Base-by-base conservation (phyloP, 2,329 filamentous ascomycete species). In the Fusarium guadeloupense region DNA sequence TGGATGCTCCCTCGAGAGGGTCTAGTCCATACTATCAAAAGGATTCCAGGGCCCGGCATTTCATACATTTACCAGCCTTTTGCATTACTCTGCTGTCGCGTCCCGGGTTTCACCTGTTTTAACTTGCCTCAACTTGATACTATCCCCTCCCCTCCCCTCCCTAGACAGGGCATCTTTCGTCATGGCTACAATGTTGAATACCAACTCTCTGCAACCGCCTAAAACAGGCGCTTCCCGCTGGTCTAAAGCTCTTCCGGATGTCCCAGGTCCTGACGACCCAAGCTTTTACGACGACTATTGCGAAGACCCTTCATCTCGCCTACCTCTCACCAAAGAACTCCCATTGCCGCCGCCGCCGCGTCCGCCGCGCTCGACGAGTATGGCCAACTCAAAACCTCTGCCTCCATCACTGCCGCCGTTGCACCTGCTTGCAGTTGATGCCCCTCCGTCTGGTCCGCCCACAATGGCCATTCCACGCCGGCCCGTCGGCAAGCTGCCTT, bases 231-330 rank as follows among this genome's bases (percentile, higher is more conserved):
- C 77, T 49, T 85, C 83, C 66, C 82, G 83, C 71, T 84, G 83
- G 74, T 85, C 83, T 69, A 86, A 86, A 74, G 83, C 82, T 28
- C 75, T 86, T 62, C 84, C 83, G 28, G 75, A 78, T 50, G 80
- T 81, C 68, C 82, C 83, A 47, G 63, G 62, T 47, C 65, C 59
- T 47, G 51, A 55, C 42, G 50, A 67, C 47, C 57, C 64, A 41
- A 48, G 57, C 35, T 59, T 69, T 45, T 69, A 69, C 55, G 58
- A 61, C 55, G 57, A 69, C 39, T 59, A 59, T 55, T 57, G 61
- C 42, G 54, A 50, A 41, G 55, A 58, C 30, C 39, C 40, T 35
- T 64, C 50, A 20, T 60, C 67, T 30, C 48, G 59, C 23, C 66
- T 59, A 19, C 63, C 65, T 44, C 53, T 53, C 20, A 47, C 62